Evolutionary conservation across 2,329 filamentous ascomycete species (phyloP).

Genomic region (Calonectria pteridis): DNA sequence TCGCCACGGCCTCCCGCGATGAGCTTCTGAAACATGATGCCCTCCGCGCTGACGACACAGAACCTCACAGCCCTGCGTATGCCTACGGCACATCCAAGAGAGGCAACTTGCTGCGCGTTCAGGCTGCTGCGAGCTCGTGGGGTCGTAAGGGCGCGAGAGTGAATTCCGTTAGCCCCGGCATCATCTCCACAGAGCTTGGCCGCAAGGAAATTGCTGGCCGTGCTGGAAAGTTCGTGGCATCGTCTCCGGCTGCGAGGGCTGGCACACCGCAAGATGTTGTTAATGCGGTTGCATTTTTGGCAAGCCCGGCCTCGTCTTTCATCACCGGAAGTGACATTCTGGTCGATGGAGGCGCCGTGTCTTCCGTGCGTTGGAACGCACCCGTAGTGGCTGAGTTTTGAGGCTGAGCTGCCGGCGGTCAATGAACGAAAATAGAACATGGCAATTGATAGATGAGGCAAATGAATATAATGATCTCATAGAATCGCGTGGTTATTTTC

Average conservation of each 20-base stretch:
- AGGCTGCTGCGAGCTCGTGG: neutral
- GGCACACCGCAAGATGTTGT: neutral
- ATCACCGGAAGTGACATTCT: neutral
- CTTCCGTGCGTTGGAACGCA: neutral
- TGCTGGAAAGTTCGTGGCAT: neutral
- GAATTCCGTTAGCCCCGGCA: neutral
- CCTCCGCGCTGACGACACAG: neutral
- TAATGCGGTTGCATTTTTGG: neutral
- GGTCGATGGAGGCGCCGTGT: neutral
- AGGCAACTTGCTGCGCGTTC: neutral
- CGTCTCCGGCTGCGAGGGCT: neutral
- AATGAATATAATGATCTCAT: neutral
- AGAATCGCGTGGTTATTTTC: neutral
- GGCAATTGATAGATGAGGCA: too few relatives aligned
- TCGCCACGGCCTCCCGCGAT: neutral
- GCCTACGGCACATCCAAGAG: neutral
- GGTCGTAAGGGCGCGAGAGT: neutral
- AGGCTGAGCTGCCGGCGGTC: neutral
- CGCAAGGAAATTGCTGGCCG: neutral
- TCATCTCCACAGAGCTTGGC: neutral
- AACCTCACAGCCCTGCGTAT: neutral
- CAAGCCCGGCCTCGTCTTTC: neutral
- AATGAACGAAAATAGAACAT: neutral
- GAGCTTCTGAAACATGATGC: neutral
- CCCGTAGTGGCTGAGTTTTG: neutral